Conservation (phyloP, 305 asterid species). For the Ajuga reptans region DNA sequence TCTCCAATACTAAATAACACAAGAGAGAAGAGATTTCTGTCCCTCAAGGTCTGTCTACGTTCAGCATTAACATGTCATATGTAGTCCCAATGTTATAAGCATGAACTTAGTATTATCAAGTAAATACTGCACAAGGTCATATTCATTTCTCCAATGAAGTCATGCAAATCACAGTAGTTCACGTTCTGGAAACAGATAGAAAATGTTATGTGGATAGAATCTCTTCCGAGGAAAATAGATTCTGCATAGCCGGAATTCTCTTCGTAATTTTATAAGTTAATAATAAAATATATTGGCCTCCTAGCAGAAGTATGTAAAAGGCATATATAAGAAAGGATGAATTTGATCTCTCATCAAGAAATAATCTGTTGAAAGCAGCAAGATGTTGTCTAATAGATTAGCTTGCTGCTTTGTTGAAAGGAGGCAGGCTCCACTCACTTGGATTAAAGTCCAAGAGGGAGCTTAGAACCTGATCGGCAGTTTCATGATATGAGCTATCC, state of each 20-base stretch:
- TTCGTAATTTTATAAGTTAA: not conserved
- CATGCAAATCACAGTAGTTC: not conserved
- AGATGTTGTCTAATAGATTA: constrained; percentile 12
- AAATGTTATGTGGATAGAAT: too few species aligned
- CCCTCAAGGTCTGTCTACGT: not conserved
- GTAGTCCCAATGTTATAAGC: not conserved
- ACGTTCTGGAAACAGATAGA: not conserved
- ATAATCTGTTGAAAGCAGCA: not conserved
- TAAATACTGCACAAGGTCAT: not conserved
- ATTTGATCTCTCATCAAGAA: constrained; percentile 4
- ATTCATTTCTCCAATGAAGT: not conserved
- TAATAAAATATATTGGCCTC: not conserved
- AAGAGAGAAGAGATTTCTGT: not conserved
- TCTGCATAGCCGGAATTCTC: not conserved
- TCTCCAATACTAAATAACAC: not conserved
- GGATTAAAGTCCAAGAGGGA: constrained; percentile 72
- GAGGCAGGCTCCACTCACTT: constrained; percentile 75
- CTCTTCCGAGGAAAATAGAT: not conserved
- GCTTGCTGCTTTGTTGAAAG: constrained; percentile 40
- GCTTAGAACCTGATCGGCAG: constrained; percentile 67
- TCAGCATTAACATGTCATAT: not conserved
- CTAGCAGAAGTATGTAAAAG: not conserved
- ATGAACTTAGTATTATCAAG: not conserved
- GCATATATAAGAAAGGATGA: not conserved
- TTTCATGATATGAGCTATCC: constrained; percentile 55